phyloP scores from a whole-genome alignment of 2,329 filamentous ascomycete genomes.

The Cercospora brassicicola region DNA sequence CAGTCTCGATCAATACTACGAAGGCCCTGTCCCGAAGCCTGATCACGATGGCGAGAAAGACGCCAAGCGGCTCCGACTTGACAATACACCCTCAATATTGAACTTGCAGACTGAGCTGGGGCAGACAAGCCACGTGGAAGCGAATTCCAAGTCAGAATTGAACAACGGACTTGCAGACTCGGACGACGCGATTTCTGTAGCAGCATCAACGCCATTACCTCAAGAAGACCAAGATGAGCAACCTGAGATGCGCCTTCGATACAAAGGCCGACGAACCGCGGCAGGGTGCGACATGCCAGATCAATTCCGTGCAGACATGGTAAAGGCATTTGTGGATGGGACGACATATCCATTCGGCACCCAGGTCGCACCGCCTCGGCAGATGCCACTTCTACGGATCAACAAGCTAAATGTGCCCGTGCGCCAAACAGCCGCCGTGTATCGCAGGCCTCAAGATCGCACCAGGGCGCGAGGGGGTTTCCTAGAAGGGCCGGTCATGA shows the following conservation, averaged over 20 bases:
- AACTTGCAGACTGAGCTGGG: conserved; percentile 9
- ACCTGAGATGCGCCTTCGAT: conserved; percentile 37
- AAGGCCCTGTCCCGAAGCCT: conserved; percentile 28
- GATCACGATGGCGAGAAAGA: conserved; percentile 23
- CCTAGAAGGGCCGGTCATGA: conserved; percentile 60
- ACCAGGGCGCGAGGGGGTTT: conserved; percentile 54
- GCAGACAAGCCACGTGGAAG: background rate
- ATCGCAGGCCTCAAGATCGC: conserved; percentile 55
- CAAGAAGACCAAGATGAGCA: background rate
- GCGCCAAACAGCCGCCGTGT: conserved; percentile 56
- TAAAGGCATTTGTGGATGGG: conserved; percentile 59
- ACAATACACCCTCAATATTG: conserved; percentile 17
- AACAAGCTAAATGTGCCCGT: conserved; percentile 55
- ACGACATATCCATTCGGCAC: conserved; percentile 60
- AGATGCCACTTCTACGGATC: conserved; percentile 47
- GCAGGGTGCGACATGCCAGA: conserved; percentile 61
- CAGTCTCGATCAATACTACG: conserved; percentile 58
- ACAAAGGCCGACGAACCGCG: conserved; percentile 60
- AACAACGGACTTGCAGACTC: background rate
- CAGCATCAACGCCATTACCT: conserved; percentile 7
- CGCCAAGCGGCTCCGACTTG: conserved; percentile 31
- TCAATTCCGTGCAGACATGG: conserved; percentile 56
- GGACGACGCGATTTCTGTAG: background rate
- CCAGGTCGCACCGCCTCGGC: conserved; percentile 50
- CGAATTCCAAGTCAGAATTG: background rate